Base-by-base conservation (phyloP, 257 asterid species). In the Prunella vulgaris region DNA sequence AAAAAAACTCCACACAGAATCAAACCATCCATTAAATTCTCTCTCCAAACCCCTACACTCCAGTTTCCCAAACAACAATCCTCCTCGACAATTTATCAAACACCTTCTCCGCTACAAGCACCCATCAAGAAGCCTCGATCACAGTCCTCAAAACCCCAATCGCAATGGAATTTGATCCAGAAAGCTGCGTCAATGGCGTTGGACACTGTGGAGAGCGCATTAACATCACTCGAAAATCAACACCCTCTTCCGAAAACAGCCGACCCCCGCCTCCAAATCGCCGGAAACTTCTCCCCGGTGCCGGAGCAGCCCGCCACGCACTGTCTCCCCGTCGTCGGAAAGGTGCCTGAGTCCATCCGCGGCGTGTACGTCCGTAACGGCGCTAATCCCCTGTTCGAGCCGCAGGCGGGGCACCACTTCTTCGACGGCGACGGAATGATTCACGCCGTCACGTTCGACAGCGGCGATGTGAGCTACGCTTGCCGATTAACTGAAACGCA, bases 351-450 rank as follows among this genome's bases (percentile, higher is more conserved):
- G 0, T 82, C 87, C 10, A 82, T 92, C 52, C 72, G 71, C n/a
- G 98, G 98, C 1, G 91, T 84, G 7, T 92, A 92, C 70, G 88
- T 90, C 12, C 69, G 98, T 2, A 92, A 92, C 97, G 98, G 98
- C 0, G 98, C 98, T 0, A 92, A 92, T 61, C 98, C 98, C 0
- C 79, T 79, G 3, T 82, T 83, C 68, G 93, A 84, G 74, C 98
- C 98, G 3, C 75, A 69, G 52, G 97, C 97, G 38, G 98, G 97
- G 3, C 98, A 92, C 82, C 98, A 92, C 75, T 86, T 92, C 73
- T 92, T 92, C 71, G 98, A 92, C 80, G 98, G 98, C 9, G 98
- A 92, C 70, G 98, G 98, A 25, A 92, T 92, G 98, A 80, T 92
- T 49, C 98, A 92, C 69, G 90, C 97, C 27, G 90, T 92, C 0